These are phyloP conservation scores for Plicaturopsis crispa DNA, from an alignment of 768 basidiomycete species.

Conservation along the genomic window DNA sequence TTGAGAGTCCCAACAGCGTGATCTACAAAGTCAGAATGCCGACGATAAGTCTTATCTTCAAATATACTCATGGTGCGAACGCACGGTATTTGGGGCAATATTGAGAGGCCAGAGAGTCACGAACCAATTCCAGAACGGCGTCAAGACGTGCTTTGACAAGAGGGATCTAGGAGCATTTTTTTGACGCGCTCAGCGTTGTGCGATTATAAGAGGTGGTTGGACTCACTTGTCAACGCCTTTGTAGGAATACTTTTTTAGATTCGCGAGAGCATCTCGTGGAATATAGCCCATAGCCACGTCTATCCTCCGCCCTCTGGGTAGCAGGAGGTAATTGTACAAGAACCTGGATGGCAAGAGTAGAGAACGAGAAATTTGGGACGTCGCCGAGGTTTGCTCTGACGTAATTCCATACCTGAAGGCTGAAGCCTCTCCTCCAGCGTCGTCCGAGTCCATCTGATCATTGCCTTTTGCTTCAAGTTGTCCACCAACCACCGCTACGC, in stretches of 20 bases:
- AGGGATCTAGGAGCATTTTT: slow-evolving; percentile 46
- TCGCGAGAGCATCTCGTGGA: slow-evolving; percentile 57
- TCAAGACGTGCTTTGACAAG: slow-evolving; percentile 66
- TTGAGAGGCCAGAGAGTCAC: slow-evolving; percentile 81
- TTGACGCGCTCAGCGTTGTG: slow-evolving; percentile 5
- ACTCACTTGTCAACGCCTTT: slow-evolving; percentile 76
- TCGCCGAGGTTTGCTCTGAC: too few species aligned
- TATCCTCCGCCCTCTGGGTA: too few species aligned
- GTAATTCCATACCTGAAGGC: too few species aligned
- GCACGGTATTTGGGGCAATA: slow-evolving; percentile 85
- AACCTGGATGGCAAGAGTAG: too few species aligned
- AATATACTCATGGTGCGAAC: slow-evolving; percentile 18
- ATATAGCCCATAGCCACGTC: slow-evolving; percentile 59
- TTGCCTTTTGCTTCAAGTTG: too few species aligned
- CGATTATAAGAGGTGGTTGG: slow-evolving; percentile 2
- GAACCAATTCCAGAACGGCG: slow-evolving; percentile 89
- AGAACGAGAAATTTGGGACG: too few species aligned
- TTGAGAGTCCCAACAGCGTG: slow-evolving; percentile 74
- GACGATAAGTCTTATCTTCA: not conserved
- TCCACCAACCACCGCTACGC: too few species aligned
- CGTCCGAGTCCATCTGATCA: too few species aligned
- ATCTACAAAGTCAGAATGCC: slow-evolving; percentile 71
- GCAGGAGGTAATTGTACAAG: too few species aligned
- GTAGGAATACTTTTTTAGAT: slow-evolving; percentile 73
- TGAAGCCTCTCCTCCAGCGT: too few species aligned